Base-by-base conservation (phyloP, 768 basidiomycete species). In the Tylopilus sp. region DNA sequence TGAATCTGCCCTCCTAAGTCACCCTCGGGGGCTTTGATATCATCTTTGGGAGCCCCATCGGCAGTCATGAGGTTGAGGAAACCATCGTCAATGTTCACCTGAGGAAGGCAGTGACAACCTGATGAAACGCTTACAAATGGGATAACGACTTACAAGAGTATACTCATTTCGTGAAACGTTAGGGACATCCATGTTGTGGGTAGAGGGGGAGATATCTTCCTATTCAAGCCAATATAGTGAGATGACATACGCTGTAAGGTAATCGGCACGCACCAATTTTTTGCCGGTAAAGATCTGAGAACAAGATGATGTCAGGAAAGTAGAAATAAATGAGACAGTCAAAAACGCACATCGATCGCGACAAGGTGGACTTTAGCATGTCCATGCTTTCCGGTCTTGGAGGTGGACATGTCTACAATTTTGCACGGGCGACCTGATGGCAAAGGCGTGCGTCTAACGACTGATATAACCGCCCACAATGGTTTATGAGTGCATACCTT, bases 151-250 rank as follows among this genome's bases (percentile, higher is more conserved):
- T 69, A 92, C 89, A 67, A 99, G 86, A 65, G 86, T 80, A 80
- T 85, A 98, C 83, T 99, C 97, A 54, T 75, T 79, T 70, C 95
- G 90, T 44, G 25, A 55, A 69, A 99, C 93, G 75, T 97, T 90
- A 71, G 95, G 95, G 65, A 97, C 95, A 62, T 98, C 95, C 91
- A 99, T 94, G 80, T 99, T 99, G 83, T 99, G 97, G 71, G 95
- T 99, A 68, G 93, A 95, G 64, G 92, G 92, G 62, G 70, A 91
- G 72, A 93, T 90, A 80, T 91, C 91, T 82, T 93, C 91, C 88
- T 91, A 69, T 73, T 56, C 33, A 35, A 18, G 38, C 2, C 26
- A 52, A 49, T 26, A 57, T 46, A 18, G 47, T 56, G 17, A 44
- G 54, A 52, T n/a, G 26, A 18, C 12, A 8, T 12, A 26, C 11